Evolutionary conservation across 2,329 filamentous ascomycete genomes (phyloP).

Genomic region (Aureobasidium leucospermi): DNA sequence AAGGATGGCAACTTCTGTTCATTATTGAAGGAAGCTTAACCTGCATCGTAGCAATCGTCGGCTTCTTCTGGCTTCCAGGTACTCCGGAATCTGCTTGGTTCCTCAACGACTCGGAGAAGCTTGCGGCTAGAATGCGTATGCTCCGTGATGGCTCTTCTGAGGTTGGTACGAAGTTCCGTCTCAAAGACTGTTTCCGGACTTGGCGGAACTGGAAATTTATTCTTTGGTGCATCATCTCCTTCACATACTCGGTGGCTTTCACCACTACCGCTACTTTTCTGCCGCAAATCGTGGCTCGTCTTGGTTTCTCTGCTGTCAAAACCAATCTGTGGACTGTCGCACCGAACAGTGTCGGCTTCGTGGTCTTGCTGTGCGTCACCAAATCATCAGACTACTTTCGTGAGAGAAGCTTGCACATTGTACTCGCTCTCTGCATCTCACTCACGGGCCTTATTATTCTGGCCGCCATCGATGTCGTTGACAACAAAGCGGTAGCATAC

Average conservation of each 20-base stretch:
- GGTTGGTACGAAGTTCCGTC: conserved; percentile 31
- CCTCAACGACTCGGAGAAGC: conserved; percentile 28
- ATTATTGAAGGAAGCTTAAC: conserved; percentile 36
- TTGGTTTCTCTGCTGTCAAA: conserved; percentile 39
- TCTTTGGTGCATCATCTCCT: conserved; percentile 39
- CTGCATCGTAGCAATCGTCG: conserved; percentile 22
- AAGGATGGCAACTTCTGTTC: conserved; percentile 41
- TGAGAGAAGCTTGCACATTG: conserved; percentile 42
- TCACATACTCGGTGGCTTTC: conserved; percentile 45
- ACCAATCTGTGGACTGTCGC: conserved; percentile 45
- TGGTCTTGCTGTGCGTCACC: conserved; percentile 39
- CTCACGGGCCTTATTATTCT: conserved; percentile 40
- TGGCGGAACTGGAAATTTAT: conserved; percentile 39
- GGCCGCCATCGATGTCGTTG: conserved; percentile 35
- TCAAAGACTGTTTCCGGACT: conserved; percentile 35
- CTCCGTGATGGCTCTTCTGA: conserved; percentile 40
- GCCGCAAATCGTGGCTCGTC: conserved; percentile 38
- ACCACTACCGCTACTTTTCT: conserved; percentile 41
- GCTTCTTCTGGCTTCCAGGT: conserved; percentile 31
- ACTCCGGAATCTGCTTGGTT: conserved; percentile 32
- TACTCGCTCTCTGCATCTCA: conserved; percentile 33
- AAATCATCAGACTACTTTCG: conserved; percentile 39
- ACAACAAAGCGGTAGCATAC: conserved; percentile 39
- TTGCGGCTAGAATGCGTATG: conserved; percentile 37
- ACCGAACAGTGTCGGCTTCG: conserved; percentile 41